Percentiles rank a stretch among this genome's conserved stretches.
Conservation (phyloP, 2,329 filamentous ascomycete genomes). For the Fusarium luffae region DNA sequence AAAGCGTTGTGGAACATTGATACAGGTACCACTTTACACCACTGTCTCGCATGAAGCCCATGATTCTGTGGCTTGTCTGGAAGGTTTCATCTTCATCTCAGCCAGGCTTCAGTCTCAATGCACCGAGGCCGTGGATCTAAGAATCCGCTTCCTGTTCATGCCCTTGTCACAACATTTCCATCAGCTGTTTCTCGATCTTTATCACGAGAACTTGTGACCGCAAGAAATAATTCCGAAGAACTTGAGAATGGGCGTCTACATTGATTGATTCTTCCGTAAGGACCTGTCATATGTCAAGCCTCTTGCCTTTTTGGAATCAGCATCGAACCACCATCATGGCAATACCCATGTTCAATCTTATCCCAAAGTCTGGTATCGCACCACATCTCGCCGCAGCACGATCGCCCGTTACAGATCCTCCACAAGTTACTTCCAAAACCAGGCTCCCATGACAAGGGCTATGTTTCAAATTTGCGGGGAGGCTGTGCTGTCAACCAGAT, state of each 20-base stretch:
- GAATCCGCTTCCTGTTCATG: slow-evolving; percentile 24
- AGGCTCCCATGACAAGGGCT: slow-evolving; percentile 10
- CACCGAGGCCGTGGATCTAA: slow-evolving; percentile 26
- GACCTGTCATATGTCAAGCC: not conserved
- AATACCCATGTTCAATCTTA: slow-evolving; percentile 37
- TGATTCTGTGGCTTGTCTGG: slow-evolving; percentile 27
- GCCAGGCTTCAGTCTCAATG: slow-evolving; percentile 28
- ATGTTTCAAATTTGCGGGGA: slow-evolving; percentile 38
- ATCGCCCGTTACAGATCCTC: slow-evolving; percentile 27
- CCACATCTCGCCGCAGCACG: slow-evolving; percentile 35
- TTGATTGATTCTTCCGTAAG: slow-evolving; percentile 7
- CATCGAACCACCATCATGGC: slow-evolving; percentile 40
- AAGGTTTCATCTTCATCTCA: slow-evolving; percentile 40
- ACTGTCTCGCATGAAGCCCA: slow-evolving; percentile 27
- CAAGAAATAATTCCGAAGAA: slow-evolving; percentile 2
- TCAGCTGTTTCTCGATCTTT: slow-evolving; percentile 8
- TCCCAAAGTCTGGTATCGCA: slow-evolving; percentile 35
- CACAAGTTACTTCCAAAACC: slow-evolving; percentile 16
- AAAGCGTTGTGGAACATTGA: slow-evolving; percentile 8
- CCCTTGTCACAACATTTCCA: not conserved
- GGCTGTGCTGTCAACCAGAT: slow-evolving; percentile 10
- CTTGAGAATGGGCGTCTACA: slow-evolving; percentile 2
- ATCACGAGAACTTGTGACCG: slow-evolving; percentile 3
- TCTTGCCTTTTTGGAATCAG: slow-evolving; percentile 20
- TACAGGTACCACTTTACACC: slow-evolving; percentile 24